phyloP scores from a whole-genome alignment of 768 basidiomycete genomes.

The Kwoniella sp. region DNA sequence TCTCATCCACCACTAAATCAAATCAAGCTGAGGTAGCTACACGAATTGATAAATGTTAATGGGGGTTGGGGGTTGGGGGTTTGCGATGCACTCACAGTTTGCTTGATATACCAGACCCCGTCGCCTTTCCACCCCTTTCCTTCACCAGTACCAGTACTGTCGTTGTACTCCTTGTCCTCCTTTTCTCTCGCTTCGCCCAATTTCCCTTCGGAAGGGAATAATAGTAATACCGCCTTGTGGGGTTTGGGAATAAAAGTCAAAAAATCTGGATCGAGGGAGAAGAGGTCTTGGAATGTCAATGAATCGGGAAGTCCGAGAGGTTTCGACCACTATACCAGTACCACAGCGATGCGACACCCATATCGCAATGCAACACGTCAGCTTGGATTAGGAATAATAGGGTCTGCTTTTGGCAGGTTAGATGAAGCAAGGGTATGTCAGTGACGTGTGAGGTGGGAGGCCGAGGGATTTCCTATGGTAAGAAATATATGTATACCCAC shows the following conservation, averaged over 20 bases:
- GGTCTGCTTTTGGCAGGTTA: no score
- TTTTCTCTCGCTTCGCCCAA: conserved; percentile 61
- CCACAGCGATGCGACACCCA: no score
- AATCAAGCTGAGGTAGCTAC: no score
- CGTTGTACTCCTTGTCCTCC: conserved; percentile 65
- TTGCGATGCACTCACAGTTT: conserved; percentile 65
- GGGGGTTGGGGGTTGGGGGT: not conserved
- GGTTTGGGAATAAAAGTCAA: conserved; percentile 71
- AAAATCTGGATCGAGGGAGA: conserved; percentile 61
- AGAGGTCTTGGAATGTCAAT: conserved; percentile 54
- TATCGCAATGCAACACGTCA: no score
- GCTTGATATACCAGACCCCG: conserved; percentile 79
- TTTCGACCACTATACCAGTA: conserved; percentile 49
- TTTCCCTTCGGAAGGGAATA: conserved; percentile 72
- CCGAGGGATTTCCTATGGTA: no score
- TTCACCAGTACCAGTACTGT: conserved; percentile 41
- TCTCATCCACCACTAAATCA: no score
- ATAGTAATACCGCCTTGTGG: conserved; percentile 77
- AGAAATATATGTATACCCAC: conserved; percentile 16
- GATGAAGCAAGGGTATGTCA: no score
- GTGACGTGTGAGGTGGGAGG: no score
- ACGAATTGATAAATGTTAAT: no score
- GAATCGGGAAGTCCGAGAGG: conserved; percentile 47
- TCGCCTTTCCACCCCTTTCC: conserved; percentile 64
- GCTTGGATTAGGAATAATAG: no score